phyloP scores from a whole-genome alignment of 257 asterid genomes.

The Vinca minor region DNA sequence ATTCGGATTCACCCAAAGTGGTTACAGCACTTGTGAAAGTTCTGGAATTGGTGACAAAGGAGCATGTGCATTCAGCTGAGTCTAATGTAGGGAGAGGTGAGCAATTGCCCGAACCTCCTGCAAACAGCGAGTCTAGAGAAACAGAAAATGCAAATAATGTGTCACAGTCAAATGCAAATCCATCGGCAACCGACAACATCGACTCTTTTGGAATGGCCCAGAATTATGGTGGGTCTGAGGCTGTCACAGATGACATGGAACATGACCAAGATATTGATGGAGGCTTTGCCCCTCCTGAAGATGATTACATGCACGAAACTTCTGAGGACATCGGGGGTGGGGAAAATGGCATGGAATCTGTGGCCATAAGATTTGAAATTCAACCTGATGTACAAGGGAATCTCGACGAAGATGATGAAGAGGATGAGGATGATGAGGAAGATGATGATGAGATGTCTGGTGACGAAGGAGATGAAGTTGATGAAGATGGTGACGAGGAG shows the following conservation, averaged over 20 bases:
- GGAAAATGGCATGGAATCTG: constrained; percentile 59
- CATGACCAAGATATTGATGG: constrained; percentile 92
- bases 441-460: constrained; percentile 84
- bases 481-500: constrained; percentile 79
- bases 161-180: constrained; percentile 37
- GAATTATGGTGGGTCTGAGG: constrained; percentile 76
- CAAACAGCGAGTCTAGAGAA: constrained; percentile 38
- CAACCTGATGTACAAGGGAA: constrained; percentile 63
- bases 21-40: constrained; percentile 75
- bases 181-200: constrained; percentile 35
- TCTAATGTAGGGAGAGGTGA: constrained; percentile 50
- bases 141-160: constrained; percentile 32
- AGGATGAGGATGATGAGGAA: constrained; percentile 46
- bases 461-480: constrained; percentile 88
- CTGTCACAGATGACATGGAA: constrained; percentile 87
- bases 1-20: constrained; percentile 70
- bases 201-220: constrained; percentile 41
- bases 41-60: constrained; percentile 83
- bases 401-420: constrained; percentile 54
- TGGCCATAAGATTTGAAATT: constrained; percentile 66
- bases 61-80: constrained; percentile 78
- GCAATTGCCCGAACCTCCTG: constrained; percentile 41
- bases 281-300: constrained; percentile 61
- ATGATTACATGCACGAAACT: constrained; percentile 89
- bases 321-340: constrained; percentile 53